Base-by-base conservation (phyloP, 2,329 filamentous ascomycete genomes). In the Penicillium polonicum region DNA sequence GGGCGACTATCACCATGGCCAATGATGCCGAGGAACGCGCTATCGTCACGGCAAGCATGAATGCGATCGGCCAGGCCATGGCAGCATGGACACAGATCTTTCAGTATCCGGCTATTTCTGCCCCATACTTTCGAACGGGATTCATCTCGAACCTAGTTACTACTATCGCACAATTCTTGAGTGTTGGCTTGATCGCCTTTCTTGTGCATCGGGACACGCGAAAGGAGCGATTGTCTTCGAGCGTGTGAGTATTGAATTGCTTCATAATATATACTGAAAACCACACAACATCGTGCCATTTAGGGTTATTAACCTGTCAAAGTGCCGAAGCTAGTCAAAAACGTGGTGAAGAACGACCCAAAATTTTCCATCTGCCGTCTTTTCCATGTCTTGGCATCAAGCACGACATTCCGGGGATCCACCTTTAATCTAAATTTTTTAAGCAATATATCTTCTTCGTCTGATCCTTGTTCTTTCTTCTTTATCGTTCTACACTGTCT, bases 31-130 rank as follows among this genome's bases (percentile, higher is more conserved):
- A 78, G 53, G 76, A 78, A 58, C 68, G 76, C 21, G 76, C 76
- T 2, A 68, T 78, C 2, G 74, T 78, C 6, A 77, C 74, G 17
- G 75, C 74, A 0, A 77, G 74, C 31, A 78, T 78, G 75, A 78
- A 78, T 48, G 72, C 76, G 6, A 75, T 78, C 48, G 76, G 76
- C 1, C 76, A 78, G 58, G 76, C 70, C 2, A 76, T 78, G 35
- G 72, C 70, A 13, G 76, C 76, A 0, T 74, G 76, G 46, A 73
- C 70, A 2, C 75, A 79, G 52, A 63, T 79, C 15, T 66, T 76
- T 5, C 73, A 75, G 50, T 78, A 71, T 44, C 74, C 76, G 0
- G 74, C 76, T 0, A 68, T 66, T 7, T 64, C 68, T 17, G 74
- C 73, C 10, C 74, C 74, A 9, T 65, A 66, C 23, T 78, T 77